phyloP scores from a whole-genome alignment of 176 grass and related monocot genomes.

The Thalia dealbata region DNA sequence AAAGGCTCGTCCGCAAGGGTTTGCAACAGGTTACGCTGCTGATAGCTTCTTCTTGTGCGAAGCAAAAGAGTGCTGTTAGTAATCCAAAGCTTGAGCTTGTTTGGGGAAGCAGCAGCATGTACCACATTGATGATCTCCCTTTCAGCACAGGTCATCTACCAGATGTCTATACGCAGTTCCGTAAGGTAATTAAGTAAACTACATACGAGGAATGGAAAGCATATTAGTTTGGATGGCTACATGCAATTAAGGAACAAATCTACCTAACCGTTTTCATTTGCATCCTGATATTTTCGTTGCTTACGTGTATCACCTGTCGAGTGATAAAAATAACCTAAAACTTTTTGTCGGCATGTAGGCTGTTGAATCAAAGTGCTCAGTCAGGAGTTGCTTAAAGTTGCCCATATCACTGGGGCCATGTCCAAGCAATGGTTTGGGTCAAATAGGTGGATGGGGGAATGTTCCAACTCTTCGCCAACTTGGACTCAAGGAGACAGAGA shows the following conservation, averaged over 20 bases:
- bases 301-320: no score
- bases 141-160: slow-evolving; percentile 49
- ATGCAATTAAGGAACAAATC: no score
- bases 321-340: neutral
- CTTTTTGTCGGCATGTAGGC: slow-evolving; percentile 28
- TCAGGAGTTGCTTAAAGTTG: slow-evolving; percentile 55
- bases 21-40: slow-evolving; percentile 34
- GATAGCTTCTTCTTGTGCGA: no score
- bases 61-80: no score
- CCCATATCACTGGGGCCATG: slow-evolving; percentile 40
- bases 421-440: slow-evolving; percentile 30
- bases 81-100: slow-evolving; percentile 59
- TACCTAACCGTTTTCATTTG: no score
- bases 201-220: no score
- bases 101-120: slow-evolving; percentile 71
- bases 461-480: slow-evolving; percentile 47
- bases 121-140: slow-evolving; percentile 77
- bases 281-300: no score
- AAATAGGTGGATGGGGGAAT: slow-evolving; percentile 49
- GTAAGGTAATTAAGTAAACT: slow-evolving; percentile 38
- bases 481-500: slow-evolving; percentile 41
- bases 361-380: slow-evolving; percentile 62
- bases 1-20: slow-evolving; percentile 36
- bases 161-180: slow-evolving; percentile 83
- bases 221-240: no score